Conservation (phyloP, 164 flowering plant species). For the Liquidambar formosana region DNA sequence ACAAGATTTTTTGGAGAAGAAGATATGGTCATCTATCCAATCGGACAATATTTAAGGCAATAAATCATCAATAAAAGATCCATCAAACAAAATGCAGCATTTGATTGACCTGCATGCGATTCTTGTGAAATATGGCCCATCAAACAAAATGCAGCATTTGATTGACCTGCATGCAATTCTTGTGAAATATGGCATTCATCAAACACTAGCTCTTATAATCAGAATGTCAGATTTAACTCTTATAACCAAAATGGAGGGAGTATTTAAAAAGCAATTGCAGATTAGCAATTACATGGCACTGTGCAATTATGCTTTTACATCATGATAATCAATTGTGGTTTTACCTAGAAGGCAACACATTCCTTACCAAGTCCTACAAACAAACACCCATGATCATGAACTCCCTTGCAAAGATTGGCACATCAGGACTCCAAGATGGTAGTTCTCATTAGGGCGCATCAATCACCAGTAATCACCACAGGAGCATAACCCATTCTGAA, state of each 20-base stretch:
- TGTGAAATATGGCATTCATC: background rate
- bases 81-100: no score
- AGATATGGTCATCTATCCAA: no score
- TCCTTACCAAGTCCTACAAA: background rate
- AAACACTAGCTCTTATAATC: background rate
- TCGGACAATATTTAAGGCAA: no score
- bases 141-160: background rate
- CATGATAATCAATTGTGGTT: background rate
- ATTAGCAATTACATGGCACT: background rate
- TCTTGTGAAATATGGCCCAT: background rate
- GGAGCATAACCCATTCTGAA: conserved; percentile 75
- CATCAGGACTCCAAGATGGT: background rate
- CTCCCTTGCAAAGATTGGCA: background rate
- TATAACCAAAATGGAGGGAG: no score
- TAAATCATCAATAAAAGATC: no score
- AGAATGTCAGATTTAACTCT: no score
- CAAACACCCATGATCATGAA: background rate
- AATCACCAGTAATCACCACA: conserved; percentile 91
- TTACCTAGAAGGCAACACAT: background rate
- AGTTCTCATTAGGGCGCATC: background rate
- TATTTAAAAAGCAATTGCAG: background rate
- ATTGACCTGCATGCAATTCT: background rate
- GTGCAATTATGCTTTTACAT: background rate
- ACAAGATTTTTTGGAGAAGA: background rate
- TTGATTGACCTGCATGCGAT: background rate